Percentiles rank a stretch among this genome's conserved stretches.
Evolutionary conservation across 2,329 filamentous ascomycete genomes (phyloP).

Genomic region (Paraphoma chrysanthemicola): DNA sequence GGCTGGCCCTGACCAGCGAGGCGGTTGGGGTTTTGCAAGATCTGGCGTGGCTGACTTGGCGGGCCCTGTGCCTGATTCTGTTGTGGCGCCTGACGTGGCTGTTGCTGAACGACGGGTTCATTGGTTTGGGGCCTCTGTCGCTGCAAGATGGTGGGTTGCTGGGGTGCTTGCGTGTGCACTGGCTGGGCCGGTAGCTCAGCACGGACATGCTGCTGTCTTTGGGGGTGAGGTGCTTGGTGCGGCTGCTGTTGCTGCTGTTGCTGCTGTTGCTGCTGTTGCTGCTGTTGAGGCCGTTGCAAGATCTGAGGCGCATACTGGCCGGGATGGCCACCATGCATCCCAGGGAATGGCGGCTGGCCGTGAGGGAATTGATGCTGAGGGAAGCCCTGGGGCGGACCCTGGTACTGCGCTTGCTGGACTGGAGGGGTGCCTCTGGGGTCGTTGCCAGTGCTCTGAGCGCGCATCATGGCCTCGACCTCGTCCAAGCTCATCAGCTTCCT

Average conservation of each 20-base stretch:
- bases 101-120: constrained; percentile 25
- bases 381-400: constrained; percentile 14
- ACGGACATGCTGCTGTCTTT: constrained; percentile 53
- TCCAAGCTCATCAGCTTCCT: constrained; percentile 94
- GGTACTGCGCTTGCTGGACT: constrained; percentile 30
- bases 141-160: constrained; percentile 46
- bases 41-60: constrained; percentile 68
- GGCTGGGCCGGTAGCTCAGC: constrained; percentile 52
- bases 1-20: constrained; percentile 55
- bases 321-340: constrained; percentile 49
- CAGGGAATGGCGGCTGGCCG: constrained; percentile 36
- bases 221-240: constrained; percentile 40
- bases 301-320: constrained; percentile 58
- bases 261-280: constrained; percentile 45
- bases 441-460: constrained; percentile 64
- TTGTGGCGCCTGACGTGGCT: constrained; percentile 32
- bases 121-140: constrained; percentile 37
- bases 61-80: constrained; percentile 51
- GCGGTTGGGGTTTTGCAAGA: constrained; percentile 80
- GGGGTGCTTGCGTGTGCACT: constrained; percentile 32
- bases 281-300: constrained; percentile 54
- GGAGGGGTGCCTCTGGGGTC: constrained; percentile 31
- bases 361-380: constrained; percentile 37
- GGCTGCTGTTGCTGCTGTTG: constrained; percentile 40
- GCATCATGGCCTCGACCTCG: constrained; percentile 94